Percentiles rank a stretch among this genome's conserved stretches.
Conservation (phyloP, 2,329 filamentous ascomycete genomes). For the Cercospora berteroae region DNA sequence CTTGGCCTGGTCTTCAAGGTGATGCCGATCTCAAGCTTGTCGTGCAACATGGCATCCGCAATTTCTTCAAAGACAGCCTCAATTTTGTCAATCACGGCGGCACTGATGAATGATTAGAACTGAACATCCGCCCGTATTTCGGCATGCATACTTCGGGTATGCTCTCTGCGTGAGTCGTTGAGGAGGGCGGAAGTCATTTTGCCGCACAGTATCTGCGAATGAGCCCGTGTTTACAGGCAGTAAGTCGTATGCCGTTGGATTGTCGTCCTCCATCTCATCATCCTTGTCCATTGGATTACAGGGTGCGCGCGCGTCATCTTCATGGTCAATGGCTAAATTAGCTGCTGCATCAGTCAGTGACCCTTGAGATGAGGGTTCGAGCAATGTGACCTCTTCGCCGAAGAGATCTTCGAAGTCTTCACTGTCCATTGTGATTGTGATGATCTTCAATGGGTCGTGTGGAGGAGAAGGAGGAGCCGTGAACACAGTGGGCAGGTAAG, state of each 20-base stretch:
- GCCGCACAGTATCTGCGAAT: conserved; percentile 2
- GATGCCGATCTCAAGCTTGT: conserved; percentile 49
- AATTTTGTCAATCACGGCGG: conserved; percentile 51
- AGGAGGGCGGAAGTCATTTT: conserved; percentile 10
- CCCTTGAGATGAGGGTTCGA: conserved; percentile 27
- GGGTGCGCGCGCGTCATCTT: not conserved
- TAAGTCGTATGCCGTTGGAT: not conserved
- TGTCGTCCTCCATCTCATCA: not conserved
- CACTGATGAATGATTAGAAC: conserved; percentile 12
- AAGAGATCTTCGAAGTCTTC: conserved; percentile 33
- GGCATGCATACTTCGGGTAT: conserved; percentile 14
- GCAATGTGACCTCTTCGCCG: conserved; percentile 19
- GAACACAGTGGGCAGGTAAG: not conserved
- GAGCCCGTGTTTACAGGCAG: conserved; percentile 8
- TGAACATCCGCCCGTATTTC: not conserved
- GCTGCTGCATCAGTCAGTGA: conserved; percentile 25
- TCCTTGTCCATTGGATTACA: not conserved
- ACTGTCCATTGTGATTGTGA: conserved; percentile 24
- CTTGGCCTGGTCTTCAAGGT: conserved; percentile 43
- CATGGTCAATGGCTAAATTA: conserved; percentile 19
- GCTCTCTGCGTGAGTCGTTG: not conserved
- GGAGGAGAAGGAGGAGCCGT: conserved; percentile 1
- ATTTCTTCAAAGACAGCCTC: conserved; percentile 56
- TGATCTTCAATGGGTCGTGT: conserved; percentile 1
- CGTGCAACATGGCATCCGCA: conserved; percentile 49